Base-by-base conservation (phyloP, 1,139 yeast genomes). In the Chernovozyma sophiae-reginae region DNA sequence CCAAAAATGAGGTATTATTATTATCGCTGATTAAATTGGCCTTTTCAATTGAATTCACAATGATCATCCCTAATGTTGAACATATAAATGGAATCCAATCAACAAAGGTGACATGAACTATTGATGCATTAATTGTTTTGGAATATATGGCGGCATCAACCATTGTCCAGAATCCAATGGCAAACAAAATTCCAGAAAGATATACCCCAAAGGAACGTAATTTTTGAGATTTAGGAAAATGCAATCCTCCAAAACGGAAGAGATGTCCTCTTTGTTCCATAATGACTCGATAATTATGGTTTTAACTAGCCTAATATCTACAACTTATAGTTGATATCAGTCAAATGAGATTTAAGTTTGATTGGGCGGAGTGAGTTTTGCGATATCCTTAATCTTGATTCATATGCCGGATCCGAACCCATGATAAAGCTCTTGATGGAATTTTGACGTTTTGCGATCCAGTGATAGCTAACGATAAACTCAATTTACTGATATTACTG, bases 51-150 rank as follows among this genome's bases (percentile, higher is more conserved):
- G 95, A 81, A 53, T 87, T 92, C 43, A 92, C 95, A 45, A 90
- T 84, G 36, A 90, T 64, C 90, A 90, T 90, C 6, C 98, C 98
- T 33, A 87, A 60, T 1, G 94, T 78, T 4, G 96, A 83, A 48
- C 96, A 84, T 20, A 92, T 74, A 46, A 85, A 81, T 4, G 98
- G 98, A 37, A 92, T 78, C 98, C 98, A 92, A 62, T 92, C 98
- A 28, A 84, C 79, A 55, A 92, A 85, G 4, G 94, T 81, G 25
- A 92, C 86, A 56, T 92, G 97, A 5, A 87, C 86, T 31, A 71
- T 70, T 2, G 95, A 82, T 1, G 92, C 96, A 63, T 92, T 90
- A 38, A 81, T 83, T 18, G 89, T 83, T 46, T 81, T 82, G 31
- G 95, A 84, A 60, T 77, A 92, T 30, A 92, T 74, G 3, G 95